Conservation (phyloP, 306 rosid genomes). For the Rubus idaeus region DNA sequence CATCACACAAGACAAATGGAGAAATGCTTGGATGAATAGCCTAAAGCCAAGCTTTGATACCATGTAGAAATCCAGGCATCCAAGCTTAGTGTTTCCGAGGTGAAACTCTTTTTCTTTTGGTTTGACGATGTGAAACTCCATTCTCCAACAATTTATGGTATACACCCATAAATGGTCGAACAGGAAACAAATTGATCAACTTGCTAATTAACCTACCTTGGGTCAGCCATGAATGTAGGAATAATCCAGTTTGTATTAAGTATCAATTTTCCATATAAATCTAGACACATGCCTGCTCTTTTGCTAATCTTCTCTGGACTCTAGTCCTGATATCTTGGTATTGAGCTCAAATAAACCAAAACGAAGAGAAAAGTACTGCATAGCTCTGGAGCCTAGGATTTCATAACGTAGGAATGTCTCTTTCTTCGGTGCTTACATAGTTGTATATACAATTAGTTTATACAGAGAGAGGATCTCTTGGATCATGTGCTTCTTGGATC, state of each 20-base stretch:
- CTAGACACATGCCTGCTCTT: background rate
- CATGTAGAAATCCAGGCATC: background rate
- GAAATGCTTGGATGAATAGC: background rate
- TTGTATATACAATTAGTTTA: background rate
- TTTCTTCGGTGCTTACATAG: slow-evolving; percentile 1
- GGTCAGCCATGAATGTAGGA: background rate
- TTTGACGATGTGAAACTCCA: background rate
- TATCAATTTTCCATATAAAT: background rate
- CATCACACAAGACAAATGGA: background rate
- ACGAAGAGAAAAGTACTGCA: background rate
- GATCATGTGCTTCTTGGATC: slow-evolving; percentile 91
- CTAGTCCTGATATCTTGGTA: too few species aligned
- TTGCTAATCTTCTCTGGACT: too few species aligned
- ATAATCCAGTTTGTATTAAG: background rate
- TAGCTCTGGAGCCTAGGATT: slow-evolving; percentile 19
- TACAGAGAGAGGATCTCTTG: slow-evolving; percentile 55
- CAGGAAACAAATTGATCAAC: too few species aligned
- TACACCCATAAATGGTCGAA: too few species aligned
- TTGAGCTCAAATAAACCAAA: background rate
- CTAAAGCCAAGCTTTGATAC: background rate
- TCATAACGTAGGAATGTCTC: slow-evolving; percentile 53
- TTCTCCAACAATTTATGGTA: too few species aligned
- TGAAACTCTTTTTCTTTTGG: background rate
- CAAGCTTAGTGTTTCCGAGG: background rate
- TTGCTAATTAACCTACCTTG: too few species aligned